Evolutionary conservation across 345 rosid genomes (phyloP).

Genomic region (Lumnitzera littorea): DNA sequence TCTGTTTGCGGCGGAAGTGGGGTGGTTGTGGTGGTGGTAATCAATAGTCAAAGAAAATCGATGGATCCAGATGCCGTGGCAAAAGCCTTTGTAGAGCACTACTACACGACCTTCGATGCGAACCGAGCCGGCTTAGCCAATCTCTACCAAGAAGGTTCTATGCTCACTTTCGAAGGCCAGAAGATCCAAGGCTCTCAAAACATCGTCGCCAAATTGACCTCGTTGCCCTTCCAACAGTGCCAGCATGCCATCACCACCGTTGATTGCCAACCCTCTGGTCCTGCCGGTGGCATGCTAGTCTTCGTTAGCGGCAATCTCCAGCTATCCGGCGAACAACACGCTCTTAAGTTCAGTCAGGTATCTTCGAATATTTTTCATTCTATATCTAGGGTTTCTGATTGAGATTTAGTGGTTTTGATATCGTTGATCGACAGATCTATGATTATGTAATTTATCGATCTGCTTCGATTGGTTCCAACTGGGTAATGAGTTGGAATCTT

Average conservation of each 20-base stretch:
- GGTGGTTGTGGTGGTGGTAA: too few relatives aligned
- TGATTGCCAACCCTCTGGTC: conserved; percentile 46
- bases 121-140: conserved; percentile 55
- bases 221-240: conserved; percentile 65
- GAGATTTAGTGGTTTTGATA: background rate
- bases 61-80: conserved; percentile 90
- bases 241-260: conserved; percentile 39
- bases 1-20: too few relatives aligned
- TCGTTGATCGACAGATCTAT: background rate
- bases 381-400: background rate
- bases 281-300: conserved; percentile 44
- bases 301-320: conserved; percentile 43
- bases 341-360: conserved; percentile 50
- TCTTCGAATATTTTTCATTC: background rate
- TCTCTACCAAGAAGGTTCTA: conserved; percentile 80
- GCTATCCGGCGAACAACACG: conserved; percentile 47
- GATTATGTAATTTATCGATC: too few relatives aligned
- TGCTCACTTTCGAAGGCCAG: conserved; percentile 94
- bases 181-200: conserved; percentile 73
- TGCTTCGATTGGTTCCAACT: too few relatives aligned
- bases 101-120: conserved; percentile 78
- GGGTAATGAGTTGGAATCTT: too few relatives aligned
- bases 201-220: conserved; percentile 75
- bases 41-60: too few relatives aligned
- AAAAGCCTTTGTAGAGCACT: conserved; percentile 90